Base-by-base conservation (phyloP, 2,329 filamentous ascomycete genomes). In the Lasiodiplodia hormozganensis region DNA sequence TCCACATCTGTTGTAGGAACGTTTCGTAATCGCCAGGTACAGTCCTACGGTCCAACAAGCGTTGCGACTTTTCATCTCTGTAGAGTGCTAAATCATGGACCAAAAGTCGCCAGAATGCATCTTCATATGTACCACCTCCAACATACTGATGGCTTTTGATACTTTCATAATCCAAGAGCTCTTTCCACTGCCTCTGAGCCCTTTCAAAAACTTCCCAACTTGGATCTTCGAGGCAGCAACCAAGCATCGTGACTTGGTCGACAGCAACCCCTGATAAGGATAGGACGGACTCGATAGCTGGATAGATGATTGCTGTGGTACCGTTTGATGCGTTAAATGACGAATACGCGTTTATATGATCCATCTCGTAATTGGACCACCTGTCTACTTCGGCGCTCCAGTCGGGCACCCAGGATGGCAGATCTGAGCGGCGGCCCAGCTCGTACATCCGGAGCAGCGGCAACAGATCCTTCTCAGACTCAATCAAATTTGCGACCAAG, bases 181-280 rank as follows among this genome's bases (percentile, higher is more conserved):
- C 16, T 43, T 43, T 18, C 38, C 38, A 43, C 18, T 43, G 38
- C 38, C 18, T 16, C 3, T 0, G 2, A 2, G 12, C 38, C 7
- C 1, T 18, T 6, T 16, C 7, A 16, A 18, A 0, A 43, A 0
- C 1, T 6, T 5, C 4, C 2, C 0, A 1, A 6, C 2, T 2
- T 6, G 38, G 12, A 5, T 5, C 4, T 18, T 2, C 12, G 4
- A 6, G 5, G 38, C 12, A 43, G 38, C 4, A 43, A 43, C 38
- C 38, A 18, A 43, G 5, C 16, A 7, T 18, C 14, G 38, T 43
- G 38, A 43, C 16, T 7, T 43, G 12, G 5, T 43, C 38, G 7
- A 43, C 38, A 14, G 6, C 38, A 5, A 16, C 1, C 3, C 38
- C 38, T 16, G 14, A 16, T 16, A 43, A 18, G 2, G 16, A 2